Evolutionary conservation across 164 flowering plant genomes (phyloP).

Genomic region (Euptelea pleiosperma): DNA sequence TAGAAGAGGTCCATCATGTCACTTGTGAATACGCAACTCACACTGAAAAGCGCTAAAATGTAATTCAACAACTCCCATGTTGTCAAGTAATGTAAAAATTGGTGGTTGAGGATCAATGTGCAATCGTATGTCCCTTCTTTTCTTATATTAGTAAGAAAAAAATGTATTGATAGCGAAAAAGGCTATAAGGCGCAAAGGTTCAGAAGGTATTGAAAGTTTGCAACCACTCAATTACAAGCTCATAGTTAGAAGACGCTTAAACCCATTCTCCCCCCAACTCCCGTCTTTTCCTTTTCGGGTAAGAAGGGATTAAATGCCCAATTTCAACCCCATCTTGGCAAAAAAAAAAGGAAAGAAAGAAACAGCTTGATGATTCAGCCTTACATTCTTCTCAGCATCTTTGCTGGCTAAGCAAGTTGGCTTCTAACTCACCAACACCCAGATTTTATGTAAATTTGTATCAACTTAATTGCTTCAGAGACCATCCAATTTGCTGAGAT

Average conservation of each 20-base stretch:
- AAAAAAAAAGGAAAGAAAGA: neutral
- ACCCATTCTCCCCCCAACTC: no score
- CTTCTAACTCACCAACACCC: neutral
- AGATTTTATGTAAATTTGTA: neutral
- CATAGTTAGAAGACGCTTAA: neutral
- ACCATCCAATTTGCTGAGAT: neutral
- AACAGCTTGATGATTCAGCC: neutral
- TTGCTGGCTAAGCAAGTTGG: neutral
- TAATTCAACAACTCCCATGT: no score
- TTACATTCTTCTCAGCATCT: neutral
- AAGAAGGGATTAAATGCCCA: no score
- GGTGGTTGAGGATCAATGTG: no score
- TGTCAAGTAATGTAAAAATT: no score
- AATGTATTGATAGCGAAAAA: neutral
- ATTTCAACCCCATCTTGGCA: no score
- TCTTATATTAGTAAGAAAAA: neutral
- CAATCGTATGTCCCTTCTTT: neutral
- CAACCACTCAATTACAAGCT: neutral
- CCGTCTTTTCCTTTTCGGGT: no score
- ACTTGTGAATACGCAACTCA: no score
- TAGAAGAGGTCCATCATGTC: no score
- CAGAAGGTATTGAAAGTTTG: neutral
- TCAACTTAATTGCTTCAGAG: neutral
- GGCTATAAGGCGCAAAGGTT: neutral
- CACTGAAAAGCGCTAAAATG: no score